Percentiles rank a stretch among this genome's conserved stretches.
Evolutionary conservation across 306 rosid species (phyloP).

Genomic region (Leucaena leucocephala): DNA sequence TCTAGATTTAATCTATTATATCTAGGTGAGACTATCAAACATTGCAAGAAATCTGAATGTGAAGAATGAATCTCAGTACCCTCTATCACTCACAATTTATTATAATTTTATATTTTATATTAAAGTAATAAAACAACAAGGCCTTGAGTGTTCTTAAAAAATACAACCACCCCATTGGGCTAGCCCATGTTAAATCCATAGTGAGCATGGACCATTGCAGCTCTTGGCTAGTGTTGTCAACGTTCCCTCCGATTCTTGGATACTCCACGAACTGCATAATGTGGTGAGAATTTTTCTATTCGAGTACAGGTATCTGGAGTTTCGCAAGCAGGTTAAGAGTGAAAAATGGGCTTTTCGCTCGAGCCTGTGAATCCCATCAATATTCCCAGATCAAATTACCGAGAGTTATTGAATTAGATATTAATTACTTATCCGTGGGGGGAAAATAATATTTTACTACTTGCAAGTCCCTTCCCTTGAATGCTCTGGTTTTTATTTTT

Average conservation of each 20-base stretch:
- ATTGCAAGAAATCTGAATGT: too few relatives aligned
- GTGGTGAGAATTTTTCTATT: background rate
- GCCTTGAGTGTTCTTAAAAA: background rate
- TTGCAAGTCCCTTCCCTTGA: background rate
- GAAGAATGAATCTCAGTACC: background rate
- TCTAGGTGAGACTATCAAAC: background rate
- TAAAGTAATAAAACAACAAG: too few relatives aligned
- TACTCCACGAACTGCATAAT: background rate
- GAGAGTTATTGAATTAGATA: background rate
- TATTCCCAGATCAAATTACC: background rate
- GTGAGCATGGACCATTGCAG: background rate
- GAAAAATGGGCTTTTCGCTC: background rate
- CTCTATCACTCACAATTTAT: background rate
- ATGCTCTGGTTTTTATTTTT: background rate
- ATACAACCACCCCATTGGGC: background rate
- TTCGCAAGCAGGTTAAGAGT: background rate
- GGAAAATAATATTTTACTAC: background rate
- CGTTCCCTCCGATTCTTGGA: conserved; percentile 19
- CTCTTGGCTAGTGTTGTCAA: background rate
- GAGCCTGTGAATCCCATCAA: background rate
- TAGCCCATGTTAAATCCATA: background rate
- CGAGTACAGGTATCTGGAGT: background rate
- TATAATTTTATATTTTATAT: too few relatives aligned
- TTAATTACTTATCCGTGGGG: background rate
- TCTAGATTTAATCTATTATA: too few relatives aligned